Evolutionary conservation across 306 rosid genomes (phyloP).

Genomic region (Macrotyloma uniflorum): DNA sequence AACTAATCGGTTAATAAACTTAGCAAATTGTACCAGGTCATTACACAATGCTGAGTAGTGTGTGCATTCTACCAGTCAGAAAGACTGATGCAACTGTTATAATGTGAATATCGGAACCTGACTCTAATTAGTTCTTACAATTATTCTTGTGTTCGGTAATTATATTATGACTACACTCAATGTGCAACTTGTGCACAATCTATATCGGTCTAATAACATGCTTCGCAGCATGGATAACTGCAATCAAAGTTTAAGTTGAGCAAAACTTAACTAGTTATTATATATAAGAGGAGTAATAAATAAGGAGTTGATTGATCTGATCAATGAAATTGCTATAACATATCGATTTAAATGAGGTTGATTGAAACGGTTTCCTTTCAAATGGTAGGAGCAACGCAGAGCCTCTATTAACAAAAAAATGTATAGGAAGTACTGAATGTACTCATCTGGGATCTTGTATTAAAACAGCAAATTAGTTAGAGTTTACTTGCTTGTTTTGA

Average conservation of each 20-base stretch:
- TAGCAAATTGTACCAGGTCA: background rate
- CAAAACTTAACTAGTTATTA: background rate
- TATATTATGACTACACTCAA: background rate
- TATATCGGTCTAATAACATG: background rate
- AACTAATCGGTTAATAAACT: background rate
- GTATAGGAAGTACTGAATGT: background rate
- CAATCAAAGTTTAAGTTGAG: background rate
- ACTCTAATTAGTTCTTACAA: background rate
- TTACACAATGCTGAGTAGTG: background rate
- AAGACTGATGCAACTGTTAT: background rate
- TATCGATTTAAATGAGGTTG: background rate
- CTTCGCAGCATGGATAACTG: background rate
- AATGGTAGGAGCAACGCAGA: background rate
- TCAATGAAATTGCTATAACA: background rate
- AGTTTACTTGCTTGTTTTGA: conserved; percentile 1
- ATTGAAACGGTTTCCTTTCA: background rate
- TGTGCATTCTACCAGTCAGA: background rate
- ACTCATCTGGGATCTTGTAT: background rate
- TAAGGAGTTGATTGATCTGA: background rate
- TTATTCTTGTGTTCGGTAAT: background rate
- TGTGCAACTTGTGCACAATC: conserved; percentile 3
- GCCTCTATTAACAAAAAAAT: background rate
- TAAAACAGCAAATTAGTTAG: background rate
- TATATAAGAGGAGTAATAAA: background rate
- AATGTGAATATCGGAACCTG: too few relatives aligned